Evolutionary conservation across 2,329 filamentous ascomycete genomes (phyloP).

Genomic region (Metarhizium robertsii): DNA sequence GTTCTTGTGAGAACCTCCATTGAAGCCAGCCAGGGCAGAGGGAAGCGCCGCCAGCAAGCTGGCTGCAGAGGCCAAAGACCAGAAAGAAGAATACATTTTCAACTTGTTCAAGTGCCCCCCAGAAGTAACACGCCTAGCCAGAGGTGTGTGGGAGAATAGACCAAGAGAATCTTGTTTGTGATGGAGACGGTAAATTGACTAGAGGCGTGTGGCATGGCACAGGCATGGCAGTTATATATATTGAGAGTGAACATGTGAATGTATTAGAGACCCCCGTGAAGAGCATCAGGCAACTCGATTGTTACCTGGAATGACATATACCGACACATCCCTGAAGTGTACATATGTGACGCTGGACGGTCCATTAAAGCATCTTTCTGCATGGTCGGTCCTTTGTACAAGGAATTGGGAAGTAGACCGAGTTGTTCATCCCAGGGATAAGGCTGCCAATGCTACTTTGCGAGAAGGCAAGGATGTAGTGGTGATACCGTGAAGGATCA

Average conservation of each 20-base stretch:
- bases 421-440: not conserved
- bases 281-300: not conserved
- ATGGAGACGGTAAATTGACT: not conserved
- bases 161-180: not conserved
- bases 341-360: not conserved
- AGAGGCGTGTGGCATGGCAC: not conserved
- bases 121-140: not conserved
- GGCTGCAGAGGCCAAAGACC: conserved; percentile 9
- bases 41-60: conserved; percentile 17
- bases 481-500: not conserved
- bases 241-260: not conserved
- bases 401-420: not conserved
- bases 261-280: not conserved
- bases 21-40: conserved; percentile 32
- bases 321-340: not conserved
- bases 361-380: not conserved
- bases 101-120: not conserved
- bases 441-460: not conserved
- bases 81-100: conserved; percentile 6
- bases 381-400: not conserved
- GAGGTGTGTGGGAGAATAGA: not conserved
- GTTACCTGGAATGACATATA: not conserved
- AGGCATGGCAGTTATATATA: not conserved
- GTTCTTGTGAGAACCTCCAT: conserved; percentile 37
- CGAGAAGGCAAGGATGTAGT: not conserved